Evolutionary conservation across 2,329 filamentous ascomycete species (phyloP), one percentile per base, ranked within the genome.

Genomic region (Chalara sp.): DNA sequence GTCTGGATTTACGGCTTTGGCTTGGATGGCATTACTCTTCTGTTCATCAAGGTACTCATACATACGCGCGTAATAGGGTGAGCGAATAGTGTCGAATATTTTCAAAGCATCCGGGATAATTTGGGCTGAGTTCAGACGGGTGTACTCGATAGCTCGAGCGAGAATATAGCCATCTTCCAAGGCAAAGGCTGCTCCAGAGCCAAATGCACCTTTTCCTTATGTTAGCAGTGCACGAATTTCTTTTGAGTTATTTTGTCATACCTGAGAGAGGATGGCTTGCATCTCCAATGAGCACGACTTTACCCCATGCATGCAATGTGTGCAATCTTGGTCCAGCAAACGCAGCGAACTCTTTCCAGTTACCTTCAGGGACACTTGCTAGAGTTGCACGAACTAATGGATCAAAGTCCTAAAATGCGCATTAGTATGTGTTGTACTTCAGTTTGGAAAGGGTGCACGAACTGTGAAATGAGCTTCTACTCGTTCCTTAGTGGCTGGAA

Each of bases 191-290:
- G 72, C 72, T 0, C 72, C 72, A 4, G 70, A 72, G 0, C 72
- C 72, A 55, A 72, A 72, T 21, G 21, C 21, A 21, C 21, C 21
- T 21, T 21, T 21, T 21, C 21, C 21, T 21, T 21, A 21, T 21
- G 21, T 21, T 21, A 21, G 21, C 21, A 21, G 21, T 2, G 21
- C 21, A 21, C 3, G 21, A 21, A 21, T 21, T 2, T 21, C 21
- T 21, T 21, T 21, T 3, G 21, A 21, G 21, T 21, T 21, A 21
- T 21, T 21, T 21, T 21, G 30, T 41, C 44, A 40, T 46, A 57
- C 74, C 74, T 0, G 75, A 76, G 0, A 79, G 66, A 1, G 77
- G 74, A 58, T 81, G 78, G 1, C 75, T 79, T 0, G 76, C 72
- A 55, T 81, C 77, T 6, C 77, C 78, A 1, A 80, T 70, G 4